phyloP scores from a whole-genome alignment of 768 basidiomycete species.

The Boletellus ananas region DNA sequence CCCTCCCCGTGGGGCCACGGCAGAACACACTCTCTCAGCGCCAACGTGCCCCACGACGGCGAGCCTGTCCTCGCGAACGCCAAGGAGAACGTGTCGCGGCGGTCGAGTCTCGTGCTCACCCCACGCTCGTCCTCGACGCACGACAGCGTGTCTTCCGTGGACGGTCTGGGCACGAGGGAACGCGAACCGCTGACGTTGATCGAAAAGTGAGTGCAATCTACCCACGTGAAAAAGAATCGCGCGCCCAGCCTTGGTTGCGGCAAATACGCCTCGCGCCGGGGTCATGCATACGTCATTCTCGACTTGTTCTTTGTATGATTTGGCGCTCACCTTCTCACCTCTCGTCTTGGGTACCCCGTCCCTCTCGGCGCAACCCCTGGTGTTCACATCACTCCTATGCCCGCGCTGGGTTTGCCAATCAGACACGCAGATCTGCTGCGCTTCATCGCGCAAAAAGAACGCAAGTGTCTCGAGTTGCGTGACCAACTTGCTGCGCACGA shows the following conservation, averaged over 20 bases:
- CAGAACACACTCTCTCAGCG: slow-evolving; percentile 4
- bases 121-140: slow-evolving; percentile 13
- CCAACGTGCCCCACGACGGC: neutral
- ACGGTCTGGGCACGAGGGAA: slow-evolving; percentile 9
- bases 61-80: slow-evolving; percentile 5
- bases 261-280: too few species aligned
- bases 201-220: slow-evolving; percentile 55
- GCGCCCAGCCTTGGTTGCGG: too few species aligned
- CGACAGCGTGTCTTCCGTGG: slow-evolving; percentile 18
- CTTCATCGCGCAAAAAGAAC: slow-evolving; percentile 84
- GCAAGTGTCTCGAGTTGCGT: slow-evolving; percentile 76
- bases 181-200: slow-evolving; percentile 57
- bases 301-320: too few species aligned
- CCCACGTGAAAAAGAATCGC: too few species aligned
- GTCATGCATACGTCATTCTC: too few species aligned
- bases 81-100: slow-evolving; percentile 9
- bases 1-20: slow-evolving; percentile 24
- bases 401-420: neutral
- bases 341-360: too few species aligned
- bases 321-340: too few species aligned
- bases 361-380: too few species aligned
- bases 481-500: slow-evolving; percentile 71
- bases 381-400: too few species aligned
- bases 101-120: slow-evolving; percentile 20
- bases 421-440: slow-evolving; percentile 81